These are phyloP conservation scores for Fusarium sulawesiense DNA, from an alignment of 2,329 filamentous ascomycete species.

Conservation along the genomic window DNA sequence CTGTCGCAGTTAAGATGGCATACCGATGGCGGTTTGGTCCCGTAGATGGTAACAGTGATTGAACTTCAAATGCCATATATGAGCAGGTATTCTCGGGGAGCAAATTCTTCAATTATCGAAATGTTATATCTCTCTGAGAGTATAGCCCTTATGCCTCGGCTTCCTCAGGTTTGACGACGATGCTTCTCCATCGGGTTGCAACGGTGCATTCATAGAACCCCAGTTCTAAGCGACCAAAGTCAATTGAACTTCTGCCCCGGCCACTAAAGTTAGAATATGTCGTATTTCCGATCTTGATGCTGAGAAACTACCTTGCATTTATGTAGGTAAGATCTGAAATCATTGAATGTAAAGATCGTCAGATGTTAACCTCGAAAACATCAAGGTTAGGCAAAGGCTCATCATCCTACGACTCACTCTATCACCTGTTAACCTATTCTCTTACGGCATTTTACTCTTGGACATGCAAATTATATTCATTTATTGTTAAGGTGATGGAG, in stretches of 20 bases:
- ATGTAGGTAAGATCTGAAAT: not conserved
- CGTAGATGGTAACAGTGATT: not conserved
- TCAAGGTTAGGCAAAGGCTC: not conserved
- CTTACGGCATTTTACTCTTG: not conserved
- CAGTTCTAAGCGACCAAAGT: not conserved
- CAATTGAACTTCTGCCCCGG: not conserved
- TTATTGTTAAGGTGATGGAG: not conserved
- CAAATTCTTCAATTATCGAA: not conserved
- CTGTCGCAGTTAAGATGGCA: conserved; percentile 35
- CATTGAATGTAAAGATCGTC: not conserved
- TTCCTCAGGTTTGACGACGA: too few species aligned
- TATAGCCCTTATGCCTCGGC: not conserved
- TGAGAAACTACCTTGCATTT: not conserved
- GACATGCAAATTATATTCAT: not conserved
- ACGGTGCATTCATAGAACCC: too few species aligned
- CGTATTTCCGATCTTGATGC: not conserved
- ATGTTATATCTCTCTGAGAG: not conserved
- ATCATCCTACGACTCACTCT: not conserved
- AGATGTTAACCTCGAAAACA: not conserved
- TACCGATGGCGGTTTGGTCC: conserved; percentile 31
- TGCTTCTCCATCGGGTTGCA: too few species aligned
- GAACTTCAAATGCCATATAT: not conserved
- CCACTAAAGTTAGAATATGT: not conserved
- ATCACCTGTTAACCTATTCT: not conserved
- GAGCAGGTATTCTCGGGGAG: too few species aligned